Evolutionary conservation across 108 stramenopile genomes (phyloP), one percentile per base, ranked within the genome.

Genomic region (Cylindrotheca closterium): DNA sequence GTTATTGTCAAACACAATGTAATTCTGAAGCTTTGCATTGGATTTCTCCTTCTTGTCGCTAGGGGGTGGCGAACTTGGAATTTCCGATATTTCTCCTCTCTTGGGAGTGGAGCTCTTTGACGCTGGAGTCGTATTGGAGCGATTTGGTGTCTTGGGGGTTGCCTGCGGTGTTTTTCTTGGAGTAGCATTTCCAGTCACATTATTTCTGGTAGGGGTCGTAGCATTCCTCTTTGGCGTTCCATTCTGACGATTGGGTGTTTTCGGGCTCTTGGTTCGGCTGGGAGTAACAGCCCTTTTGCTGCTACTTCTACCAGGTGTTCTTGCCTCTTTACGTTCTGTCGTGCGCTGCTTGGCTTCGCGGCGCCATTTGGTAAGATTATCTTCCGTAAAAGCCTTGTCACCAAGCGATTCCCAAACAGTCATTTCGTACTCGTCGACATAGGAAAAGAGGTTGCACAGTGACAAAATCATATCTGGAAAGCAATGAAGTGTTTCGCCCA

Each of bases 401-500:
- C 60, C 49, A 3, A 79, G 68, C 23, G 52, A 58, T 23, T 85
- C 71, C 85, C 87, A 86, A 8, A 67, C 51, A 5, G 27, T n/a
- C 51, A 74, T 59, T 29, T 66, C 37, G 50, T 70, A 55, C 12
- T 85, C 87, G 62, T 79, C 79, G 0, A 88, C 65, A 1, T 60
- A 61, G 63, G 85, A 73, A 55, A 90, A 93, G 18, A 90, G 18
- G 0, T 56, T 64, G 46, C 82, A 84, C 1, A 93, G 67, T 37
- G 59, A 50, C 19, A 28, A 32, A 24, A 85, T 75, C 57, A 59
- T 75, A 7, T 85, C 72, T 28, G 84, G 78, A 54, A 77, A 77
- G 45, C 83, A 88, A 21, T 74, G 74, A 17, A 90, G 81, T 17
- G 73, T 55, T 58, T 93, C 92, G 10, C 80, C 89, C 45, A 92